Percentiles rank a stretch among this genome's conserved stretches.
phyloP scores from a whole-genome alignment of 2,329 filamentous ascomycete genomes.

The Orbilia quercus region DNA sequence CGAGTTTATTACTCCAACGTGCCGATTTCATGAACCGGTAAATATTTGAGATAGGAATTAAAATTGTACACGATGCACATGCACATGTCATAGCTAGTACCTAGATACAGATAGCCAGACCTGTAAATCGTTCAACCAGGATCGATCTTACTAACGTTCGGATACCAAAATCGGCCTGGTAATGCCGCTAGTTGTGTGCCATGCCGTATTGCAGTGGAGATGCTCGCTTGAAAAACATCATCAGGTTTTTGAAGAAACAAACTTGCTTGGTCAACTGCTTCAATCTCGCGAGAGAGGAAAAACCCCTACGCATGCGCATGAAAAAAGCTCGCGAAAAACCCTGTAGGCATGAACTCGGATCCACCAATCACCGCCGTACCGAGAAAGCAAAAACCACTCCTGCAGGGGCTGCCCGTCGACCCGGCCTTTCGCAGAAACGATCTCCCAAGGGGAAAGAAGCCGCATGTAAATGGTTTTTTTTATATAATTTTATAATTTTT shows the following conservation, averaged over 20 bases:
- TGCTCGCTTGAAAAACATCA: not conserved
- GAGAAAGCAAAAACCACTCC: not conserved
- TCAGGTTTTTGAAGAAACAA: no score
- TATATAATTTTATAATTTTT: not conserved
- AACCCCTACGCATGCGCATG: not conserved
- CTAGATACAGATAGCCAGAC: no score
- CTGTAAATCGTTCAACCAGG: no score
- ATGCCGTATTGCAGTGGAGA: constrained; percentile 4
- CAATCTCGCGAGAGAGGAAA: not conserved
- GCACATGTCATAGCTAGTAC: no score
- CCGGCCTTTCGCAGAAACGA: constrained; percentile 1
- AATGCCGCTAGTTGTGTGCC: not conserved
- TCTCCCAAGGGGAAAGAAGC: not conserved
- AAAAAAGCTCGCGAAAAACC: not conserved
- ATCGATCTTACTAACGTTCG: no score
- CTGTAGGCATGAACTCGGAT: not conserved
- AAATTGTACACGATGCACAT: no score
- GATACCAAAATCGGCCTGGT: not conserved
- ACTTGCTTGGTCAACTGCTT: no score
- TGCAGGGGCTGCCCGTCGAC: constrained; percentile 12
- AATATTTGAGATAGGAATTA: no score
- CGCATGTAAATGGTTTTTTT: no score
- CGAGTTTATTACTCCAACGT: no score
- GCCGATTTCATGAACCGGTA: no score
- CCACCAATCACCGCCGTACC: constrained; percentile 7